Base-by-base conservation (phyloP, 1,284 basidiomycete species). In the Tylopilus sp. region DNA sequence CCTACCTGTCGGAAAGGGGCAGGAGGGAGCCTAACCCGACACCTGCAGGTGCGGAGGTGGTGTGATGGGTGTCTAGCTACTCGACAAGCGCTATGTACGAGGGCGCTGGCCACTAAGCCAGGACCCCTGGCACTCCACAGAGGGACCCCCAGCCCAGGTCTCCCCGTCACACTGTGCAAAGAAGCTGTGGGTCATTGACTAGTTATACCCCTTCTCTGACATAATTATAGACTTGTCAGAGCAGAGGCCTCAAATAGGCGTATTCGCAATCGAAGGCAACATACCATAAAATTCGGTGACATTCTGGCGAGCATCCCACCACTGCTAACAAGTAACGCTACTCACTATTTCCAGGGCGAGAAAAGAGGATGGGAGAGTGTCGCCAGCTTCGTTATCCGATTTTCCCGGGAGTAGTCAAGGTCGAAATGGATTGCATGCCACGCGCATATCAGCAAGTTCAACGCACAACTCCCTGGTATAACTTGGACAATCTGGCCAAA, bases 111-210 rank as follows among this genome's bases (percentile, higher is more conserved):
- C n/a, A n/a, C n/a, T n/a, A n/a, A n/a, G n/a, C n/a, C n/a, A n/a
- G n/a, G n/a, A n/a, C n/a, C n/a, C n/a, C n/a, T n/a, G n/a, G n/a
- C n/a, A n/a, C n/a, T n/a, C n/a, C n/a, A n/a, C n/a, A n/a, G n/a
- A n/a, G n/a, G n/a, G n/a, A n/a, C n/a, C n/a, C n/a, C n/a, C n/a
- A n/a, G n/a, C n/a, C n/a, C n/a, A n/a, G n/a, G n/a, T n/a, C n/a
- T n/a, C n/a, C n/a, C n/a, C n/a, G n/a, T n/a, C n/a, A n/a, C n/a
- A n/a, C n/a, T n/a, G 32, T 5, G 51, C 51, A 17, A 52, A 52
- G 22, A 39, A 42, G 13, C 46, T 42, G 39, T 52, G 47, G 2
- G 31, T 19, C 50, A 52, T 50, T 15, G 47, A 52, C 51, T 47
- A 52, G 4, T 24, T 13, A 20, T 50, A 51, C 5, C 39, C 46